phyloP scores from a whole-genome alignment of 73 alveolate species.

The Effrenium voratum region DNA sequence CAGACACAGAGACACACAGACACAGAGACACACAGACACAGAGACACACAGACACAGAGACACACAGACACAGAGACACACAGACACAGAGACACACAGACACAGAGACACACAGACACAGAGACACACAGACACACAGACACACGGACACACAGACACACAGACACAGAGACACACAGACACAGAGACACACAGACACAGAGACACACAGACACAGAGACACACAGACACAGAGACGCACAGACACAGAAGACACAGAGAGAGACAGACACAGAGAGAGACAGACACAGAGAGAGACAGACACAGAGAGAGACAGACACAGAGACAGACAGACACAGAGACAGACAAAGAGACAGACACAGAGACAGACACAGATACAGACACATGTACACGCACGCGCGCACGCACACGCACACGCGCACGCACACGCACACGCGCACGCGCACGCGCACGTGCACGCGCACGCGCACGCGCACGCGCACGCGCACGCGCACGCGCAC shows the following conservation, averaged over 20 bases:
- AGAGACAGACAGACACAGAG: conserved; percentile 23
- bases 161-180: neutral
- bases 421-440: too few species aligned
- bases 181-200: neutral
- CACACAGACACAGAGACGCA: conserved; percentile 2
- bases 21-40: neutral
- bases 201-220: conserved; percentile 5
- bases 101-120: neutral
- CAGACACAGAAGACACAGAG: conserved; percentile 34
- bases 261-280: neutral
- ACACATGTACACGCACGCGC: neutral
- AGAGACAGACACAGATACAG: neutral
- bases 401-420: too few species aligned
- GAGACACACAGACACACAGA: conserved; percentile 1
- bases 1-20: neutral
- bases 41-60: neutral
- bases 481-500: neutral
- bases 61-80: conserved; percentile 2
- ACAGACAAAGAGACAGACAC: conserved; percentile 13
- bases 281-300: conserved; percentile 23
- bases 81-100: neutral
- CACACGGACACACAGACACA: neutral
- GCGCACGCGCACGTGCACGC: too few species aligned
- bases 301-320: neutral
- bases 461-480: neutral